Evolutionary conservation across 2,329 filamentous ascomycete genomes (phyloP), one percentile per base, ranked within the genome.

Genomic region (Cladophialophora carrionii): DNA sequence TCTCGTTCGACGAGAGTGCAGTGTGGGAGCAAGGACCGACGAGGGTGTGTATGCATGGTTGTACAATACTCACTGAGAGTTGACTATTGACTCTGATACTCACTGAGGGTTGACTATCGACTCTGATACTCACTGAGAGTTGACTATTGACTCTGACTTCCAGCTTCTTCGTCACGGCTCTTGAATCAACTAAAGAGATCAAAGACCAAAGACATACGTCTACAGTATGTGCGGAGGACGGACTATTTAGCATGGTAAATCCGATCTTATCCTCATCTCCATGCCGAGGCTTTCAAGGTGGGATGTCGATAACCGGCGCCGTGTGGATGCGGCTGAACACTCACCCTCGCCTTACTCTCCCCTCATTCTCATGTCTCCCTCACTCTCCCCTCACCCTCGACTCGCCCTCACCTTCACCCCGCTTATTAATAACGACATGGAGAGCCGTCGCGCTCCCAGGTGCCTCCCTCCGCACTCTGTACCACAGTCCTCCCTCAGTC

Each of bases 281-380:
- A 43, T 43, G 37, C 37, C 37, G 37, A 43, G 37, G 37, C 37
- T 43, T 41, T 43, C 37, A n/a, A 43, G 37, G 37, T 43, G 37
- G 37, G 37, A 43, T 43, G 17, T 43, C 37, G 5, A n/a, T 6
- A 43, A 20, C 37, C n/a, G 29, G 32, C 7, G 32, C 32, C 3
- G 4, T 10, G 7, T 34, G 32, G 32, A 34, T 34, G 32, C 8
- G 34, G 37, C 37, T 41, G 37, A n/a, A 41, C 37, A 41, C 37
- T 14, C 37, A n/a, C 37, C 2, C 34, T 29, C 26, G 3, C 26
- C 26, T 29, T 6, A 29, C 26, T 29, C 6, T 29, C 26, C 26
- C 26, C 26, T 29, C 26, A 29, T 6, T 29, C 6, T 29, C 26
- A 29, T 3, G 26, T 29, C 26, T 29, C 26, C 6, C 26, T 29